Percentiles rank a stretch among this genome's conserved stretches.
Conservation (phyloP, 2,329 filamentous ascomycete genomes). For the Colletotrichum zoysiae region DNA sequence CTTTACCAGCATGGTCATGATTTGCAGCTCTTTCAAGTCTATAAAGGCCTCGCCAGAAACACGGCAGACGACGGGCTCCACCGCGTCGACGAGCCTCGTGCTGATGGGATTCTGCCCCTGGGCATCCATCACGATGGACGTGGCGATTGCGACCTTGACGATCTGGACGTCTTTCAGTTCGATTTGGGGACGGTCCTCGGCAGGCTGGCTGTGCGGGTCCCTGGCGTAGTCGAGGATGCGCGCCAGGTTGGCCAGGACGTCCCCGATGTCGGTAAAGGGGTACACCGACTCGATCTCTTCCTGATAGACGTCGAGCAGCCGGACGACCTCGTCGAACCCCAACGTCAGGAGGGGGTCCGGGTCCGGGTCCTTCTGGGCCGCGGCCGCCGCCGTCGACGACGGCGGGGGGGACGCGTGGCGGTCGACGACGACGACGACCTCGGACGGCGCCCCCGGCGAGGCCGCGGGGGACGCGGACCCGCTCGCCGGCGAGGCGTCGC, state of each 20-base stretch:
- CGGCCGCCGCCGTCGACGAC: conserved; percentile 9
- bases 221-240: conserved; percentile 48
- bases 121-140: conserved; percentile 50
- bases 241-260: conserved; percentile 45
- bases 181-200: conserved; percentile 14
- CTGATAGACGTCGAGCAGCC: conserved; percentile 53
- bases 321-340: conserved; percentile 45
- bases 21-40: conserved; percentile 51
- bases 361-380: not conserved
- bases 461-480: conserved; percentile 37
- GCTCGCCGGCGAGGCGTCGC: conserved; percentile 46
- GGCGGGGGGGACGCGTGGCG: conserved; percentile 35
- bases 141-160: conserved; percentile 52
- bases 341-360: conserved; percentile 28
- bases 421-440: conserved; percentile 23
- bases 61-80: conserved; percentile 47
- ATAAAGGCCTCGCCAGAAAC: conserved; percentile 46
- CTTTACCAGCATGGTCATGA: conserved; percentile 49
- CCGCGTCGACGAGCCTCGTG: conserved; percentile 47
- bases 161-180: conserved; percentile 49
- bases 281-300: conserved; percentile 56
- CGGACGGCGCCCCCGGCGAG: conserved; percentile 44
- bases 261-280: conserved; percentile 50
- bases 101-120: conserved; percentile 49
- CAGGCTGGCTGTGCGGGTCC: not conserved